A percentile compares a stretch with the other conserved stretches of the same genome.
Conservation (phyloP, 192 early-diverging fungal genomes). For the Jimgerdemannia flammicorona region DNA sequence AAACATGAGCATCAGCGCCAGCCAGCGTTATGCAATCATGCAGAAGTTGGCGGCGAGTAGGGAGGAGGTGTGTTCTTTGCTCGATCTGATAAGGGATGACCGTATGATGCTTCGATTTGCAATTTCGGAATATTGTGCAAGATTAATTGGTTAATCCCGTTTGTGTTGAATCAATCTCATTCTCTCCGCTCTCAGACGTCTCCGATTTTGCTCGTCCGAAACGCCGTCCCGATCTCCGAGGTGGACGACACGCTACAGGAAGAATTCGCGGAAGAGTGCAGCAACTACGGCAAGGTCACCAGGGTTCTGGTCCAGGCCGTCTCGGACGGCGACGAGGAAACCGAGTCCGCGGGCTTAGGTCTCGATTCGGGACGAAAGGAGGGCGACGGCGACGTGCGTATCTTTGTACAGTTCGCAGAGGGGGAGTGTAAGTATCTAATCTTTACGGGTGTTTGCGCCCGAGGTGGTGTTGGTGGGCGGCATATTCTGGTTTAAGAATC, state of each 20-base stretch:
- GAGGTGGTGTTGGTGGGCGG: neutral
- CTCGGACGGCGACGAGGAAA: constrained; percentile 26
- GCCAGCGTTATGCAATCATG: constrained; percentile 68
- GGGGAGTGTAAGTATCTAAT: constrained; percentile 31
- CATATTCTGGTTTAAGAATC: neutral
- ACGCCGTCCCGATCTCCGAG: constrained; percentile 68
- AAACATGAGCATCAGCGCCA: constrained; percentile 47
- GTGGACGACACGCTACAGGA: constrained; percentile 78
- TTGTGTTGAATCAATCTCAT: neutral
- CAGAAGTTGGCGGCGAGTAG: constrained; percentile 51
- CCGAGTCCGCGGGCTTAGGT: constrained; percentile 18
- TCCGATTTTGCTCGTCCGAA: constrained; percentile 62
- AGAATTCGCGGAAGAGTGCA: constrained; percentile 80
- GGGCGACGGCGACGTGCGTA: constrained; percentile 55
- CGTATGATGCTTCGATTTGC: neutral
- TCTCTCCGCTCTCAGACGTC: constrained; percentile 19
- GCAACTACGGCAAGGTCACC: constrained; percentile 71
- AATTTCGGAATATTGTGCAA: neutral
- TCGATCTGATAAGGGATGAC: constrained; percentile 3
- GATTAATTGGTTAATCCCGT: neutral
- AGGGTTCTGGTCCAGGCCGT: constrained; percentile 61
- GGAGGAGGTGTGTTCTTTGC: constrained; percentile 21
- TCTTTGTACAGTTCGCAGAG: constrained; percentile 72
- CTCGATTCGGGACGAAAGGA: constrained; percentile 10
- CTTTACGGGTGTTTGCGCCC: neutral